Base-by-base conservation (phyloP, 2,329 filamentous ascomycete genomes). In the Penicillium fuscoglaucum region DNA sequence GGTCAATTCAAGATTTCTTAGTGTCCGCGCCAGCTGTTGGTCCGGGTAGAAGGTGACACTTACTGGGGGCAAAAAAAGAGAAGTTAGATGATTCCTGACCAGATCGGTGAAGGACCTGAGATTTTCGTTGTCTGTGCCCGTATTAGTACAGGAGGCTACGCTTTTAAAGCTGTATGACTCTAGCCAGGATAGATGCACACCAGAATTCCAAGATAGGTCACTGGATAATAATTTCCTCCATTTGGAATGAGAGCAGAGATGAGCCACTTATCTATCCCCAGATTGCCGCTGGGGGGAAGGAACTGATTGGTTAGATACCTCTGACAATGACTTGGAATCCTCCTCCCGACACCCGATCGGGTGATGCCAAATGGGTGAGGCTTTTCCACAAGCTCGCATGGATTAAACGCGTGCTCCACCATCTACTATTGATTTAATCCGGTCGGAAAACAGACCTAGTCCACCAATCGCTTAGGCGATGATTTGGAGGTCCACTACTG, bases 301-400 rank as follows among this genome's bases (percentile, higher is more conserved):
- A 47, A 33, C 45, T 28, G 28, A 47, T 47, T 47, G 45, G 45
- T 9, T 19, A n/a, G 17, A 12, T 29, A 46, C 26, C 6, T 21
- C 28, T 29, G 17, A 13, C 45, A 15, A 28, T 13, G 17, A 10
- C 9, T 29, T 29, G 8, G 9, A 24, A 39, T 17, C 19, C n/a
- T 37, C n/a, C n/a, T 48, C 21, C 46, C 47, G 47, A 49, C 9
- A 49, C 5, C 47, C 47, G 47, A 49, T 49, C 47, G 47, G 47
- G 21, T 49, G 15, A 12, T 9, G 8, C 24, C 15, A 44, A 17
- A 43, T 15, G 17, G 41, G 41, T 1, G 24, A 26, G 41, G 21
- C 7, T 17, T 10, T 43, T n/a, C 24, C 21, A 1, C 15, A 26
- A 44, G 41, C 41, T 44, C 41, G 19, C 15, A 26, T 44, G 35